Base-by-base conservation (phyloP, 257 asterid genomes). In the Striga asiatica region DNA sequence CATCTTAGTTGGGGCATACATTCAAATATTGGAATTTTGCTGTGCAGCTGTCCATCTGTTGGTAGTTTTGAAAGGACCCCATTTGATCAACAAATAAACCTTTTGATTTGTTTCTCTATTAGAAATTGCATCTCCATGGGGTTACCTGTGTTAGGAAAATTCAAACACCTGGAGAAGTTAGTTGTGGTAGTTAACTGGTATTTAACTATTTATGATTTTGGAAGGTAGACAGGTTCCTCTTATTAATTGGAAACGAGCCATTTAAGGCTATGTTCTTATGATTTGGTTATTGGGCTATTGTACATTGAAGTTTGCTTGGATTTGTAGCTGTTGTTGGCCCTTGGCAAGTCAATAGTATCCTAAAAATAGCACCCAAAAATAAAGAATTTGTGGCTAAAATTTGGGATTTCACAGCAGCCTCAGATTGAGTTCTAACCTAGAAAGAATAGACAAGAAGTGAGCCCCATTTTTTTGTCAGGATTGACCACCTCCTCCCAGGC, bases 381-480 rank as follows among this genome's bases (percentile, higher is more conserved):
- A 67, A n/a, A 29, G 8, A 56, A 65, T 59, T 20, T 31, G 67
- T 62, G 80, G 83, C 82, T 64, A 56, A 37, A 73, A 64, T n/a
- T 59, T 31, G 47, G 69, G 56, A 73, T 24, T 66, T 34, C 46
- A 64, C 69, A 59, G 21, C 75, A 55, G 57, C 77, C 79, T 71
- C 71, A 67, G 29, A 64, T 38, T 56, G 7, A 13, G 11, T 1
- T 60, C 35, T 35, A 58, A 74, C 47, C 22, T 32, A 42, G 71
- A 61, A 73, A 18, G 21, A 56, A 28, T 6, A 48, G 20, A 60
- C 27, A 1, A 12, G n/a, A 31, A 14, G 14, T 3, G 12, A 54
- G 21, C 41, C 24, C 20, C 37, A 60, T 7, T 34, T 34, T 45
- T 16, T 22, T 46, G 46, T 64, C 21, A 16, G 41, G 61, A 35